Percentiles rank a stretch among this genome's conserved stretches.
phyloP scores from a whole-genome alignment of 176 grass and related monocot genomes.

The Eragrostis curvula region DNA sequence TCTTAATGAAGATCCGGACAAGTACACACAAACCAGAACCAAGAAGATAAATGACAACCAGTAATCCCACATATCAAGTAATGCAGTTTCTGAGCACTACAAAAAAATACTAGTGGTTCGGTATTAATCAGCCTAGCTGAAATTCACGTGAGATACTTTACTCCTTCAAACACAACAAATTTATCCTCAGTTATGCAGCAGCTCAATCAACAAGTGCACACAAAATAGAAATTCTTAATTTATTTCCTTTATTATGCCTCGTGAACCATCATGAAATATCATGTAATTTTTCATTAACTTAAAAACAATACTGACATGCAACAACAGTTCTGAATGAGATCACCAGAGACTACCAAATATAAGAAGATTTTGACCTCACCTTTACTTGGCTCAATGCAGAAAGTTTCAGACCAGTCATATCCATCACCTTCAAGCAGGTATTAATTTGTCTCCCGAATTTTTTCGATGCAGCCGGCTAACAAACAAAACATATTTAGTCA shows the following conservation, averaged over 20 bases:
- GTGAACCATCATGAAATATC: constrained; percentile 11
- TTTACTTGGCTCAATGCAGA: constrained; percentile 95
- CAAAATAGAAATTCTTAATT: not conserved
- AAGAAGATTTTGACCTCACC: constrained; percentile 51
- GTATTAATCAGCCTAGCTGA: not conserved
- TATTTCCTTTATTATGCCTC: constrained; percentile 4
- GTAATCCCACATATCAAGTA: not conserved
- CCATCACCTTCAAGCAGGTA: constrained; percentile 92
- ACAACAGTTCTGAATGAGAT: constrained; percentile 14
- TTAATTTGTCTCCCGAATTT: constrained; percentile 68
- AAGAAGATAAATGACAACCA: not conserved
- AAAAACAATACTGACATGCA: not conserved
- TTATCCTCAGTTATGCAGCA: not conserved
- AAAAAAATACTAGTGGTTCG: not conserved
- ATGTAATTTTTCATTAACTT: not conserved
- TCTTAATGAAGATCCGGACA: not conserved
- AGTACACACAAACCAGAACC: not conserved
- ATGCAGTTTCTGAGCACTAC: constrained; percentile 3
- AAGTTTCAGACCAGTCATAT: constrained; percentile 94
- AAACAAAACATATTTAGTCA: constrained; percentile 29
- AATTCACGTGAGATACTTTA: not conserved
- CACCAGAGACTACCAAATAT: constrained; percentile 1
- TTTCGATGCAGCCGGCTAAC: constrained; percentile 74
- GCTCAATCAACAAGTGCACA: not conserved
- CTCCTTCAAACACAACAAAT: not conserved